These are phyloP conservation scores for Hordeum marinum DNA, from an alignment of 176 grass and related monocot genomes.

Conservation along the genomic window DNA sequence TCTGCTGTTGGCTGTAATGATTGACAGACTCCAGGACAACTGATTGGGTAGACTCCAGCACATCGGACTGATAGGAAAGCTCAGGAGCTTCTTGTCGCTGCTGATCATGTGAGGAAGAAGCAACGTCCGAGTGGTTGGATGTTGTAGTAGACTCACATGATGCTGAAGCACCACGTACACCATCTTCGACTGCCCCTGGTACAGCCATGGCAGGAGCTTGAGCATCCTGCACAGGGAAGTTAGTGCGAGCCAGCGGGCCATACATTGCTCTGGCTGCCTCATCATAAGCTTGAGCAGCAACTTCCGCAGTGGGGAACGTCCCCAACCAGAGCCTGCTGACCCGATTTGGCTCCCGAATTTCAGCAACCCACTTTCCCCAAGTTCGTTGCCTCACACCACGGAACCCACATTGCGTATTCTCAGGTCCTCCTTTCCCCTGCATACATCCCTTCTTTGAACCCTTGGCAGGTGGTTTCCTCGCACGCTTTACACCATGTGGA, in stretches of 20 bases:
- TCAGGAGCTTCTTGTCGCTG: background rate
- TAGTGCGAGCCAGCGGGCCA: slow-evolving; percentile 52
- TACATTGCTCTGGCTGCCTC: slow-evolving; percentile 91
- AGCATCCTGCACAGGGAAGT: slow-evolving; percentile 29
- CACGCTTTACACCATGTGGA: background rate
- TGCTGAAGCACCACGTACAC: background rate
- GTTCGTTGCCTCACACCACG: slow-evolving; percentile 85
- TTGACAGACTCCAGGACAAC: background rate
- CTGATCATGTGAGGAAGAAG: background rate
- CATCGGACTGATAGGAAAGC: background rate
- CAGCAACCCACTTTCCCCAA: slow-evolving; percentile 97
- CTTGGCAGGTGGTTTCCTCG: slow-evolving; percentile 65
- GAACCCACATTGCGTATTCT: slow-evolving; percentile 59
- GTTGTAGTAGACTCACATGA: slow-evolving; percentile 55
- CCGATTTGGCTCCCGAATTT: slow-evolving; percentile 77
- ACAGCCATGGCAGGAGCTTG: background rate
- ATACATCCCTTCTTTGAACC: slow-evolving; percentile 97
- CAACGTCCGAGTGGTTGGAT: slow-evolving; percentile 5
- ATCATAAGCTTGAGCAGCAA: slow-evolving; percentile 78
- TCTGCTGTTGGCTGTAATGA: background rate
- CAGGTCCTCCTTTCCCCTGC: slow-evolving; percentile 89
- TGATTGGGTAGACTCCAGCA: background rate
- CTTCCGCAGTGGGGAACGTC: slow-evolving; percentile 57
- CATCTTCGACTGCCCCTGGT: background rate
- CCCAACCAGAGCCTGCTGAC: slow-evolving; percentile 81